phyloP scores from a whole-genome alignment of 192 early-diverging fungal genomes.

The Backusella australiensis region DNA sequence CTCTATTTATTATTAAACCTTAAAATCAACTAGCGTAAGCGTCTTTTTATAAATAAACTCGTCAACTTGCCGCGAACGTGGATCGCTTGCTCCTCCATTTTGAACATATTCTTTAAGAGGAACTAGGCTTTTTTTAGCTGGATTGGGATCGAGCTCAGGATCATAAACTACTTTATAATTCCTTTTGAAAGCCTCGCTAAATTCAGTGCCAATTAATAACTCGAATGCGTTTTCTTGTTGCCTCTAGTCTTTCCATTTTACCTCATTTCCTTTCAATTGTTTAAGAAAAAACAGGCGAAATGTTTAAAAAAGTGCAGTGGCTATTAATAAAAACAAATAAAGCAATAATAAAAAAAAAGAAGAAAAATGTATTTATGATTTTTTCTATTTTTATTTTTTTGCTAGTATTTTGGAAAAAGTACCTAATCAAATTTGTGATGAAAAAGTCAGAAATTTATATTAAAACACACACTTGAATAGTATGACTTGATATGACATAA shows the following conservation, averaged over 20 bases:
- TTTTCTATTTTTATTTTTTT: neutral
- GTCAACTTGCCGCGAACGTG: slow-evolving; percentile 7
- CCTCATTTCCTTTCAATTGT: neutral
- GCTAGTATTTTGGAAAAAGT: neutral
- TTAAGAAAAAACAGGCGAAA: neutral
- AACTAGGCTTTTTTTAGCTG: neutral
- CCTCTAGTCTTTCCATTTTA: neutral
- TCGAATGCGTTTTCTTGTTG: neutral
- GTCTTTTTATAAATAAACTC: neutral
- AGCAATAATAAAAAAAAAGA: slow-evolving; percentile 2
- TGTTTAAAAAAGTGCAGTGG: neutral
- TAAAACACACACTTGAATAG: neutral
- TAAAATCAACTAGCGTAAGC: neutral
- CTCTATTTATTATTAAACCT: neutral
- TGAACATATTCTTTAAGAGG: neutral
- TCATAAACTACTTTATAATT: slow-evolving; percentile 15
- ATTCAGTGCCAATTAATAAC: neutral
- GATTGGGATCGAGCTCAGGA: slow-evolving; percentile 12
- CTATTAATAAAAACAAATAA: neutral
- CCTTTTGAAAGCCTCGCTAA: neutral
- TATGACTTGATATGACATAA: neutral
- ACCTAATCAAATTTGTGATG: neutral
- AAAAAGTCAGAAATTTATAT: neutral
- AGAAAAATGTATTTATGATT: neutral
- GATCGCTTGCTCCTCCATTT: neutral